Conservation (phyloP, 345 rosid species). For the Isatis tinctoria region DNA sequence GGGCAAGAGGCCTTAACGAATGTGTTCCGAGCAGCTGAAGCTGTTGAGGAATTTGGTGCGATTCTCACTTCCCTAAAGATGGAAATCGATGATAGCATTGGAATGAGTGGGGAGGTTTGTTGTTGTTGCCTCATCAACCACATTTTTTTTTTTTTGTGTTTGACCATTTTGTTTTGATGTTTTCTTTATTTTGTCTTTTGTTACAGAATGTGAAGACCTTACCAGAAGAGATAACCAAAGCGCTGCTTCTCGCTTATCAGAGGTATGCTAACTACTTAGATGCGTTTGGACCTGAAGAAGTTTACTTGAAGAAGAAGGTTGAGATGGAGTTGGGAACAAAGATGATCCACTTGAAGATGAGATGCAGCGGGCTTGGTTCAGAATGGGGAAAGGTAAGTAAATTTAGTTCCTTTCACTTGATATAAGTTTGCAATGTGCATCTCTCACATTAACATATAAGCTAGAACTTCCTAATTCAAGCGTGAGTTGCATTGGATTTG, state of each 20-base stretch:
- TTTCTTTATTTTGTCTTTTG: neutral
- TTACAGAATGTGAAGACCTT: conserved; percentile 70
- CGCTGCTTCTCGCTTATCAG: conserved; percentile 52
- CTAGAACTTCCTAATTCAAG: neutral
- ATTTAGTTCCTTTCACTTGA: neutral
- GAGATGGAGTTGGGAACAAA: conserved; percentile 90
- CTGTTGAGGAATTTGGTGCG: conserved; percentile 80
- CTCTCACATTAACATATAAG: neutral
- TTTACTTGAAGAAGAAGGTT: conserved; percentile 77
- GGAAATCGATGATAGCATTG: conserved; percentile 89
- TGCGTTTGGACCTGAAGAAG: conserved; percentile 74
- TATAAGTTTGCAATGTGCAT: neutral
- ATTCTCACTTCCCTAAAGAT: conserved; percentile 62
- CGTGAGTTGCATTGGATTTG: neutral
- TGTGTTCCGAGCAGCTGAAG: conserved; percentile 80
- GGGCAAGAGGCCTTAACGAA: conserved; percentile 70
- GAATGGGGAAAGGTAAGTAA: conserved; percentile 89
- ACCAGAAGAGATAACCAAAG: conserved; percentile 45
- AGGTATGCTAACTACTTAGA: conserved; percentile 63
- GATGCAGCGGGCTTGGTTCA: conserved; percentile 79
- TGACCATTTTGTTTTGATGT: neutral
- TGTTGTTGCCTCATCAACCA: neutral
- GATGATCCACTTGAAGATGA: conserved; percentile 97
- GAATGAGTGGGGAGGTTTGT: conserved; percentile 86
- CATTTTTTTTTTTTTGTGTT: neutral